Percentiles rank a stretch among this genome's conserved stretches.
Conservation (phyloP, 1,139 yeast genomes). For the Scheffersomyces segobiensis region DNA sequence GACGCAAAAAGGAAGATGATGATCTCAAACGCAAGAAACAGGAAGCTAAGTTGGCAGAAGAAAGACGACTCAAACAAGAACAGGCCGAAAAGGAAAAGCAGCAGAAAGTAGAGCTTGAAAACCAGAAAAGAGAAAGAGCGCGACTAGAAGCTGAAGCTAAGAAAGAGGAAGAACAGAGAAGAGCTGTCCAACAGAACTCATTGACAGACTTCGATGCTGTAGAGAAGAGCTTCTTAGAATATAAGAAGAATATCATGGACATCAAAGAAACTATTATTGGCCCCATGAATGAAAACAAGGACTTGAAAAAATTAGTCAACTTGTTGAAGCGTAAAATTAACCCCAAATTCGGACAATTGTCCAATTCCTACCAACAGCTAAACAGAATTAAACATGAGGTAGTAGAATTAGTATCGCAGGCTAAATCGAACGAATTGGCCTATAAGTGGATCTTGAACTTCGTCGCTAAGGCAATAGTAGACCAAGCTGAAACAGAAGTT, state of each 20-base stretch:
- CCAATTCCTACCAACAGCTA: slow-evolving; percentile 67
- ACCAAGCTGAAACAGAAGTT: slow-evolving; percentile 93
- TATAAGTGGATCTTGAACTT: slow-evolving; percentile 77
- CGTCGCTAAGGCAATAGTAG: slow-evolving; percentile 78
- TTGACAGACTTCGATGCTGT: slow-evolving; percentile 41
- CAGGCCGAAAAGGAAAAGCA: slow-evolving; percentile 11
- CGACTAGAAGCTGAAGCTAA: slow-evolving; percentile 12
- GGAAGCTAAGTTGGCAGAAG: slow-evolving; percentile 4
- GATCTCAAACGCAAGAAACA: slow-evolving; percentile 12
- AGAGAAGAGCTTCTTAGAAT: slow-evolving; percentile 47
- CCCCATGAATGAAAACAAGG: slow-evolving; percentile 43
- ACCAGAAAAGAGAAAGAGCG: slow-evolving; percentile 2
- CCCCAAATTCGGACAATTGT: slow-evolving; percentile 89
- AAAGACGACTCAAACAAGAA: slow-evolving; percentile 10
- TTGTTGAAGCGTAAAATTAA: slow-evolving; percentile 68
- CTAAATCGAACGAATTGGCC: slow-evolving; percentile 49
- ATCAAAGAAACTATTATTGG: slow-evolving; percentile 62
- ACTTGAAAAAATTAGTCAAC: slow-evolving; percentile 43
- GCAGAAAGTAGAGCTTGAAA: not conserved
- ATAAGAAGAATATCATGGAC: slow-evolving; percentile 55
- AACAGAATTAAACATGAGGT: slow-evolving; percentile 53
- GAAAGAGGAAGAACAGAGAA: slow-evolving; percentile 12
- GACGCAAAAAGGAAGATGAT: slow-evolving; percentile 4
- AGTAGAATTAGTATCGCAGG: slow-evolving; percentile 44
- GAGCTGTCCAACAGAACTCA: slow-evolving; percentile 5